Percentiles rank a stretch among this genome's conserved stretches.
phyloP scores from a whole-genome alignment of 768 basidiomycete species.

The Chalciporus sphaerocephalus region DNA sequence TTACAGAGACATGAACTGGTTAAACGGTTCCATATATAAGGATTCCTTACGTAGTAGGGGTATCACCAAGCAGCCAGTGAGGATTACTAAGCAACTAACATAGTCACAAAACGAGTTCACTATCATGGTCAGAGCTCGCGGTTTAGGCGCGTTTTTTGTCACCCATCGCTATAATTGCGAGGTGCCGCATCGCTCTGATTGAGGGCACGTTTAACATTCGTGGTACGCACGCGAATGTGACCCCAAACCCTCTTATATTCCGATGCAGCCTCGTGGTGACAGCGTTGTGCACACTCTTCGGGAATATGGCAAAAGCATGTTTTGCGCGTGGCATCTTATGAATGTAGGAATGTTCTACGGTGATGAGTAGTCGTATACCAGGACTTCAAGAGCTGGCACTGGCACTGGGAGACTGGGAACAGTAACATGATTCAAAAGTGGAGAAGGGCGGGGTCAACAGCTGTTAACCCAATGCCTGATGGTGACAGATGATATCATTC shows the following conservation, averaged over 20 bases:
- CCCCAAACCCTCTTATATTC: constrained; percentile 16
- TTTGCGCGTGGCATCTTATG: constrained; percentile 15
- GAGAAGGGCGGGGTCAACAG: constrained; percentile 1
- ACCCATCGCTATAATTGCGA: constrained; percentile 1
- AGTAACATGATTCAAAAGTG: not conserved
- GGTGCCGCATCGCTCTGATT: constrained; percentile 1
- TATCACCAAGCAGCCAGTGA: not conserved
- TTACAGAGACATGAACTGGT: not conserved
- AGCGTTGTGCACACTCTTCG: not conserved
- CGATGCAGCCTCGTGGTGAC: constrained; percentile 15
- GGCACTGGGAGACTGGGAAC: not conserved
- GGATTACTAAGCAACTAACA: not conserved
- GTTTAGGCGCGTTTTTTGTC: constrained; percentile 10
- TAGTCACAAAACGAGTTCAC: too few relatives aligned
- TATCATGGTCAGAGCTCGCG: not conserved
- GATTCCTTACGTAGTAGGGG: constrained; percentile 5
- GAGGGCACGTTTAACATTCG: constrained; percentile 7
- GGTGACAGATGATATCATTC: constrained; percentile 1
- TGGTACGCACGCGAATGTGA: not conserved
- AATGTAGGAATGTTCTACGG: not conserved
- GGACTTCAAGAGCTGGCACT: not conserved
- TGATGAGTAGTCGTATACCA: too few relatives aligned
- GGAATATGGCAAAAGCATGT: constrained; percentile 19
- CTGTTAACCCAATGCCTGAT: not conserved
- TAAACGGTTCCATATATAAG: constrained; percentile 25